Evolutionary conservation across 1,284 basidiomycete species (phyloP), one percentile per base, ranked within the genome.

Genomic region (Rhodotorula mucilaginosa): DNA sequence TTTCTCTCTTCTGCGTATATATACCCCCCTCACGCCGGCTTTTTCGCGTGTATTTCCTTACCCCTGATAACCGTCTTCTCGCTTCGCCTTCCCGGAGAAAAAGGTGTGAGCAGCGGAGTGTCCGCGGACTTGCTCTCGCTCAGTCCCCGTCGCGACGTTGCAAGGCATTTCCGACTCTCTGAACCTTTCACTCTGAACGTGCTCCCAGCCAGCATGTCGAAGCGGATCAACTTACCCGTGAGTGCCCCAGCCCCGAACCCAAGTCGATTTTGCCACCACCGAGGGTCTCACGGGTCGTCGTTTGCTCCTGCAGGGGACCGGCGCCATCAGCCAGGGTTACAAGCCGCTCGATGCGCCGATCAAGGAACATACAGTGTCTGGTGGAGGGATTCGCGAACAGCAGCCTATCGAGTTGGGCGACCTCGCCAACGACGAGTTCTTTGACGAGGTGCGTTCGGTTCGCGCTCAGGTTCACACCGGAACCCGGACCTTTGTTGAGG

Each of bases 351-450:
- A 51, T 10, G 34, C 46, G 13, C 64, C 69, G 18, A 29, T 66
- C 64, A 66, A 60, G 34, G 44, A 61, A 18, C 69, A 66, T n/a
- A 57, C 69, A 4, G 69, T 68, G 5, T 67, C 65, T 1, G 66
- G 59, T 0, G 66, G 70, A 0, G 70, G 70, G 2, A 71, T 71
- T 13, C 39, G 39, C 59, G 51, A 26, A n/a, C 34, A 63, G 3
- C 47, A 23, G 26, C 49, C 29, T 2, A 58, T 70, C 60, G 72
- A 73, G 63, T 49, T 70, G 10, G 68, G 68, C 7, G 68, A 67
- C 49, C 39, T 73, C 2, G 62, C 34, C 2, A 58, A 46, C 49
- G 58, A 64, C 16, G 46, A 10, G 5, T 73, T 59, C 56, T 68
- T 57, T 59, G 64, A 73, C 46, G 46, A 63, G n/a, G 62, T 60